Conservation (phyloP, 164 flowering plant genomes). For the Vitis cinerea region DNA sequence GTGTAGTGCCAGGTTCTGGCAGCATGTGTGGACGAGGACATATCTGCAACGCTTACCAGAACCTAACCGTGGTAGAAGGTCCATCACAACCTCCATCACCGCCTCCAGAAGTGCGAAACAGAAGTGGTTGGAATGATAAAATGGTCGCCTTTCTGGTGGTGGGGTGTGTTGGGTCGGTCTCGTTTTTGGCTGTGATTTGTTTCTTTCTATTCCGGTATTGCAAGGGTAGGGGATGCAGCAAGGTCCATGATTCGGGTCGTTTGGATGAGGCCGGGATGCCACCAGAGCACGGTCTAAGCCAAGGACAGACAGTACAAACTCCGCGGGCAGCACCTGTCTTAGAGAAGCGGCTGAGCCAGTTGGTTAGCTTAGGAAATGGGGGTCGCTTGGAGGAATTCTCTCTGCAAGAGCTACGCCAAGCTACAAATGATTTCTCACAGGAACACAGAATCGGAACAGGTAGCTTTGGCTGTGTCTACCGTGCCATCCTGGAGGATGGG, state of each 20-base stretch:
- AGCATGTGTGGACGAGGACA: constrained; percentile 31
- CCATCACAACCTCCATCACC: constrained; percentile 7
- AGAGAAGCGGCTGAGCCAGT: constrained; percentile 53
- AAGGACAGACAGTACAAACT: background rate
- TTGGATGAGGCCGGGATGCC: constrained; percentile 33
- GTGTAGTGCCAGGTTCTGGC: constrained; percentile 20
- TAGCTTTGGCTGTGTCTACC: constrained; percentile 78
- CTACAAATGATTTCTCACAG: constrained; percentile 58
- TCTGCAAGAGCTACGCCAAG: constrained; percentile 30
- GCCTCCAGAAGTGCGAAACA: background rate
- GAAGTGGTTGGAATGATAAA: constrained; percentile 20
- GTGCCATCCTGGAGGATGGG: constrained; percentile 50
- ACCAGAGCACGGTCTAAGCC: background rate
- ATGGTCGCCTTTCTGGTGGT: constrained; percentile 57
- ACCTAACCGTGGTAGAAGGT: background rate
- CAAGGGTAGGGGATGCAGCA: constrained; percentile 32
- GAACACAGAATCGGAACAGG: constrained; percentile 61
- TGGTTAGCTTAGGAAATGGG: constrained; percentile 50
- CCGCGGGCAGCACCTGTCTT: constrained; percentile 11
- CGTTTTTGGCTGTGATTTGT: constrained; percentile 21
- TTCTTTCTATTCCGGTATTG: constrained; percentile 34
- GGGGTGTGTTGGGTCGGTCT: constrained; percentile 50
- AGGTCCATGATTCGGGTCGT: constrained; percentile 76
- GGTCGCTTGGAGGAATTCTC: constrained; percentile 62
- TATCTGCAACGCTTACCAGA: constrained; percentile 37